phyloP scores from a whole-genome alignment of 371 early-diverging fungal species.

The Rhizopus stolonifer region DNA sequence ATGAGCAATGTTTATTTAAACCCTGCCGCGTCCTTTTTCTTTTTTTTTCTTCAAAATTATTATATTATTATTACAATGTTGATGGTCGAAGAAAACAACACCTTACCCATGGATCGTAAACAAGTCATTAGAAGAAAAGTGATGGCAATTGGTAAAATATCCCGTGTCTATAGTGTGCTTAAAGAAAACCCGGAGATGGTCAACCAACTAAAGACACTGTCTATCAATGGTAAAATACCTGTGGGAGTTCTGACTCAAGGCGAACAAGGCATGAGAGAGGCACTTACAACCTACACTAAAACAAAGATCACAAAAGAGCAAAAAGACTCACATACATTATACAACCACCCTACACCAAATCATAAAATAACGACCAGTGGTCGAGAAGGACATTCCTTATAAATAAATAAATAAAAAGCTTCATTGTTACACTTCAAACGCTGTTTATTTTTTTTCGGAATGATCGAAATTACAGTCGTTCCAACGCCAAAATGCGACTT shows the following conservation, averaged over 20 bases:
- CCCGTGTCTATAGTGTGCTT: slow-evolving; percentile 33
- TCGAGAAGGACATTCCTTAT: slow-evolving; percentile 23
- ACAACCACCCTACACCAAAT: slow-evolving; percentile 21
- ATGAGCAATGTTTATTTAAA: not conserved
- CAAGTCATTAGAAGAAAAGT: slow-evolving; percentile 44
- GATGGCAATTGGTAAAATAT: slow-evolving; percentile 42
- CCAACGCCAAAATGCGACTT: slow-evolving; percentile 1
- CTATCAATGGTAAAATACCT: slow-evolving; percentile 32
- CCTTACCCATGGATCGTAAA: slow-evolving; percentile 25
- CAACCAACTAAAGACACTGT: slow-evolving; percentile 33
- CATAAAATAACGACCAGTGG: slow-evolving; percentile 9
- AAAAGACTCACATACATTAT: slow-evolving; percentile 12
- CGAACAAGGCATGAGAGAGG: slow-evolving; percentile 38
- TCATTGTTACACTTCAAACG: not conserved
- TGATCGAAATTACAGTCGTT: not conserved
- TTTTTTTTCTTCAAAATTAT: not conserved
- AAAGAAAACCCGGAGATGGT: slow-evolving; percentile 38
- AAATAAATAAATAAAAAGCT: too few relatives aligned
- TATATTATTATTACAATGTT: slow-evolving; percentile 1
- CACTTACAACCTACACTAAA: not conserved
- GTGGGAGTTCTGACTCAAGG: slow-evolving; percentile 33
- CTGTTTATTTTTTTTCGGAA: not conserved
- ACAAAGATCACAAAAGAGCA: slow-evolving; percentile 16
- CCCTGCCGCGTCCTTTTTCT: not conserved
- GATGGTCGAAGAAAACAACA: slow-evolving; percentile 2